Base-by-base conservation (phyloP, 257 asterid genomes). In the Agastache rugosa region DNA sequence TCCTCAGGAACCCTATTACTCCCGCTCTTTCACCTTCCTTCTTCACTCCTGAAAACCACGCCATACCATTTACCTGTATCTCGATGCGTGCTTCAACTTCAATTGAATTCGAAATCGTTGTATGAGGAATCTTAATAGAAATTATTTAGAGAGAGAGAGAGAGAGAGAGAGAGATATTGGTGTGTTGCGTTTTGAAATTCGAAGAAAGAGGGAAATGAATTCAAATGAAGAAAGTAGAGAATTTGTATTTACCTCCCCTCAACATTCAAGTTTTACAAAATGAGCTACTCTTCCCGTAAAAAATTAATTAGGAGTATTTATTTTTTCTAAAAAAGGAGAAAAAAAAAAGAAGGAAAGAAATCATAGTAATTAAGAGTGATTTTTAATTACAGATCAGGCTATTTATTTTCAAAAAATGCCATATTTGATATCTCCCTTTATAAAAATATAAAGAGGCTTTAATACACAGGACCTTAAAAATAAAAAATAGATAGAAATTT, bases 161-260 rank as follows among this genome's bases (percentile, higher is more conserved):
- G 77, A 41, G 45, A 47, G 61, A 65, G 56, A 25, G 77, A 76
- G 69, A 72, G 69, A 71, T 58, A 44, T 66, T 54, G 78, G 67
- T 79, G 66, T 35, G 34, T 62, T 63, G 63, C 61, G 75, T 72
- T 82, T 87, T 80, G 73, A 85, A 87, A 83, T 81, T 84, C 81
- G 73, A 87, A 83, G 59, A 62, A 25, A 75, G 91, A 76, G 91
- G 91, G 88, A 84, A 86, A 73, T 11, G 42, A 72, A 61, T 72
- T 80, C 71, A 75, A 73, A 72, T 53, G 47, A 17, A 11, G 34
- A 51, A 65, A 27, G n/a, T 48, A 12, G n/a, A n/a, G 47, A 12
- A 47, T 58, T 71, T 76, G 37, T 61, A 66, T 47, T 71, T 23
- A 22, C 31, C 48, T 48, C 72, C 82, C 61, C 72, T 37, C 8